Conservation (phyloP, 1,139 yeast species). For the Geotrichum aggregatum region DNA sequence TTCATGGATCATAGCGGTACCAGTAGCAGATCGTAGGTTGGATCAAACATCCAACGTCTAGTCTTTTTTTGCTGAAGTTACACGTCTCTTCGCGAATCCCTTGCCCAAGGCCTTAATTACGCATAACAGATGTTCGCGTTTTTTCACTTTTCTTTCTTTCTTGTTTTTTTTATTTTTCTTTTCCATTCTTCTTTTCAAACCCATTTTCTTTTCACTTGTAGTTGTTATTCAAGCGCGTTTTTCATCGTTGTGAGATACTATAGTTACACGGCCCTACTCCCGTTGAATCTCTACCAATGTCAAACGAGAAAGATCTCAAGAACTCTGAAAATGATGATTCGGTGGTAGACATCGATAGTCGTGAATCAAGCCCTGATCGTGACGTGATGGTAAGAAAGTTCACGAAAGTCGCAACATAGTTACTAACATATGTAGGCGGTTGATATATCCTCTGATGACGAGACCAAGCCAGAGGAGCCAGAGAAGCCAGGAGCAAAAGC, state of each 20-base stretch:
- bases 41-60: too few species aligned
- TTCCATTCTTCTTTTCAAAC: conserved; percentile 2
- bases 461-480: background rate
- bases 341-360: conserved; percentile 1
- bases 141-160: conserved; percentile 4
- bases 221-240: background rate
- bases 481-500: background rate
- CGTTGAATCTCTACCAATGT: background rate
- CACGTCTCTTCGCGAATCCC: background rate
- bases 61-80: background rate
- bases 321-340: background rate
- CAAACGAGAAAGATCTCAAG: conserved; percentile 7
- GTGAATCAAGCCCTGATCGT: conserved; percentile 2
- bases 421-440: background rate
- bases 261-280: background rate
- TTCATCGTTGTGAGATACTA: background rate
- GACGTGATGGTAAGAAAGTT: conserved; percentile 9
- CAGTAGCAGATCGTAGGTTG: too few species aligned
- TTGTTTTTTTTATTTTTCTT: background rate
- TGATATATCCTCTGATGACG: background rate
- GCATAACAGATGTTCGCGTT: background rate
- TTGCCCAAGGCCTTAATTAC: background rate
- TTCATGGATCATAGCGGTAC: conserved; percentile 22
- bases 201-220: background rate
- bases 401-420: too few species aligned